A percentile compares a stretch with the other conserved stretches of the same genome.
Conservation (phyloP, 768 basidiomycete genomes). For the Myochromella boudieri region DNA sequence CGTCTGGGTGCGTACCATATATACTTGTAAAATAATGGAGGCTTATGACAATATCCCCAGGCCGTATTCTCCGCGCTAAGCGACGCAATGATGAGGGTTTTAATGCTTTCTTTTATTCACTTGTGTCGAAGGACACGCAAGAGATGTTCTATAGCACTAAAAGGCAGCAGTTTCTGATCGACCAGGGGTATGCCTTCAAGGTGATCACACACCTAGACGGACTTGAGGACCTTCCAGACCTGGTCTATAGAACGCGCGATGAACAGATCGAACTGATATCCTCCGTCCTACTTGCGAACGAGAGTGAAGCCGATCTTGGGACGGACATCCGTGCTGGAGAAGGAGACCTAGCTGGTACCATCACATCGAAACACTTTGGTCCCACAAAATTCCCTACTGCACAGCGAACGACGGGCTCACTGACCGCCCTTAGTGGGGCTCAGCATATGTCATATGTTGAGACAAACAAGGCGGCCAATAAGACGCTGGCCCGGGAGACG, state of each 20-base stretch:
- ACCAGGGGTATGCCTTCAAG: constrained; percentile 99
- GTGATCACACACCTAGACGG: constrained; percentile 98
- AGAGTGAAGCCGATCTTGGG: constrained; percentile 86
- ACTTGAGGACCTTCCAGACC: constrained; percentile 76
- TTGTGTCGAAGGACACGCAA: constrained; percentile 98
- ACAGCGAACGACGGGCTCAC: constrained; percentile 78
- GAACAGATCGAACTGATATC: constrained; percentile 97
- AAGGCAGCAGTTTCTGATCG: constrained; percentile 97
- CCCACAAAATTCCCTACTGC: constrained; percentile 64
- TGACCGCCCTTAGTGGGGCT: constrained; percentile 82
- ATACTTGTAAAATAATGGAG: constrained; percentile 8
- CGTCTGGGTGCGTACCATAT: constrained; percentile 64
- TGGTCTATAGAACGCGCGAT: constrained; percentile 88
- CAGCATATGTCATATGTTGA: constrained; percentile 93
- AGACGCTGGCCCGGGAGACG: constrained; percentile 60
- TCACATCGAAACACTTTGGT: constrained; percentile 88
- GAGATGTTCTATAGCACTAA: constrained; percentile 99
- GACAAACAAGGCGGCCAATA: constrained; percentile 90
- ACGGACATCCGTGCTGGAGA: constrained; percentile 81
- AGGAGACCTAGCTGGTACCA: constrained; percentile 82
- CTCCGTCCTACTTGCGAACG: constrained; percentile 87
- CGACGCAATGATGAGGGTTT: constrained; percentile 98
- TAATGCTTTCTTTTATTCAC: constrained; percentile 99
- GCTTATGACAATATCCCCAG: constrained; percentile 34
- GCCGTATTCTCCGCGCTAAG: constrained; percentile 95